Base-by-base conservation (phyloP, 352 stramenopile genomes). In the Lagenidium giganteum region DNA sequence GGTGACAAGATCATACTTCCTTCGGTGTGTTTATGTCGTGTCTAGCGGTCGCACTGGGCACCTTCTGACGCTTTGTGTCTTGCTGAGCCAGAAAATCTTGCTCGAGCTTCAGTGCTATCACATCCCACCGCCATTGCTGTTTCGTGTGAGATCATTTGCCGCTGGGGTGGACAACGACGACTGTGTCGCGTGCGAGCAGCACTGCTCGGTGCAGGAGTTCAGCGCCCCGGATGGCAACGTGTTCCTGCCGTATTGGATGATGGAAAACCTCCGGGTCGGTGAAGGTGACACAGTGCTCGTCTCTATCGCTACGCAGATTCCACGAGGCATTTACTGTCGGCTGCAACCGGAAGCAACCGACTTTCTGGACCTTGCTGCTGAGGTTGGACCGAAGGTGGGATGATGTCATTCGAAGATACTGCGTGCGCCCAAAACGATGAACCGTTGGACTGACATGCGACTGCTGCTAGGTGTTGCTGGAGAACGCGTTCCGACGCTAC, bases 211-310 rank as follows among this genome's bases (percentile, higher is more conserved):
- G 9, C 68, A 82, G 30, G 73, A 86, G 30, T 86, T 86, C 42
- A 83, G 70, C 37, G 62, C 73, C 18, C 60, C 70, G 2, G 51
- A 70, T 24, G 70, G 63, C 3, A 56, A 81, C 31, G 63, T 66
- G 11, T 86, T 74, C 31, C 57, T 81, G 12, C 73, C 73, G 2
- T 82, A 80, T 40, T 86, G 73, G 73, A 78, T 86, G 24, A 86
- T 86, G 73, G 65, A 83, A 39, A 75, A 70, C 40, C 51, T 83
- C 5, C 20, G 55, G 3, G 42, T 79, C 20, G 27, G 45, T 0
- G 73, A 83, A 58, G 73, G 68, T 6, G 55, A 36, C 0, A 46
- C 46, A 6, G 54, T 82, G 8, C 43, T 64, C 12, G 34, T 82
- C 11, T 64, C 57, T 2, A 80, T 57, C 18, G 42, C 62, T 3